Evolutionary conservation across 352 stramenopile species (phyloP), one percentile per base, ranked within the genome.

Genomic region (Blastocystis sp.): DNA sequence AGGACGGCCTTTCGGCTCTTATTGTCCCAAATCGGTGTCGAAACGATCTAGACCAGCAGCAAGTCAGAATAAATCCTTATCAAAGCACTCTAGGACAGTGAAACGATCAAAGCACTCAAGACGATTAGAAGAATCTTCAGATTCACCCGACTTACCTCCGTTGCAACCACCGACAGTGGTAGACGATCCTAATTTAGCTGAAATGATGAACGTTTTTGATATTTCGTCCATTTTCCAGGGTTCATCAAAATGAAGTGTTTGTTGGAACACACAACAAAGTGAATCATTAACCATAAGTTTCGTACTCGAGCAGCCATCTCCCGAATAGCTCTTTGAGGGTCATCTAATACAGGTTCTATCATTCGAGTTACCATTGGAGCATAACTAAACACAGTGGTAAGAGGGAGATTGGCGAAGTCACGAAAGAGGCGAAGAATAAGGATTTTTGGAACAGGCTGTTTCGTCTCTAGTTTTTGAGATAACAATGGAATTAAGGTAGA

Each of bases 201-300:
- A 37, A 27, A n/a, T 76, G 64, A 76, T 76, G 33, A 76, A 76
- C 24, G 33, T 76, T 37, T 76, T 76, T 53, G 64, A 76, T 51
- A 76, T 76, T 48, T 30, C 24, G 11, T 48, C 64, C 64, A 37
- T 76, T 76, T 37, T 76, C 35, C n/a, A 76, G 27, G 19, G 9
- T 9, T 54, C 24, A 48, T 48, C 40, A 2, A 48, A 48, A 51
- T 76, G 64, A 48, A 9, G 5, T 76, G 64, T 76, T 76, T 76
- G 30, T 76, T 76, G 3, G 3, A 84, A 69, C 73, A 84, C 64
- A 84, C 53, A 84, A 15, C 1, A n/a, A 30, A 84, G 44, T 84
- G 73, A 68, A 84, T 84, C 73, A 84, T 84, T 30, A 84, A 22
- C 73, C 73, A 84, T 51, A 84, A 22, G 51, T 84, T 84, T 51